Conservation (phyloP, 306 rosid species). For the Rubus idaeus region DNA sequence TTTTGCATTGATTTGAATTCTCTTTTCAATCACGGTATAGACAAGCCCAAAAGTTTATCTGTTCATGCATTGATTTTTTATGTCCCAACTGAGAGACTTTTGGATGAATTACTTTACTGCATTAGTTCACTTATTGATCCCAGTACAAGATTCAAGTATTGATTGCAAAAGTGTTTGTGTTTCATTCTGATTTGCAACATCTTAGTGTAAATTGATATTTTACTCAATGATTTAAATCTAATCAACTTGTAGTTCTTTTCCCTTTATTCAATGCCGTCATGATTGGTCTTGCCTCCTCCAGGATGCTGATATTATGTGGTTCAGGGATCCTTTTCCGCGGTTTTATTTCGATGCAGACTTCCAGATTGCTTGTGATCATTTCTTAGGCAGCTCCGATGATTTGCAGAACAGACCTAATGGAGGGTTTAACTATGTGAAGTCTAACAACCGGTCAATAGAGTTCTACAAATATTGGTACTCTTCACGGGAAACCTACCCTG, state of each 20-base stretch:
- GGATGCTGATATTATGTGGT: conserved; percentile 99
- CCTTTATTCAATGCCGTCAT: conserved; percentile 12
- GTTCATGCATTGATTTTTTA: neutral
- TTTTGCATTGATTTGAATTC: neutral
- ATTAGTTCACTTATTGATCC: neutral
- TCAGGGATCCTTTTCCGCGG: conserved; percentile 86
- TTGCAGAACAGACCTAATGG: conserved; percentile 83
- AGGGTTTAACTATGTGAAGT: conserved; percentile 82
- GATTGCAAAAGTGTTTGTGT: neutral
- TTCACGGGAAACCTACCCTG: conserved; percentile 72
- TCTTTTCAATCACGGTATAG: neutral
- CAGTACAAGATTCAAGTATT: neutral
- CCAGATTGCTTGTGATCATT: conserved; percentile 91
- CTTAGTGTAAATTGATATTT: neutral
- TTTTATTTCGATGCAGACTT: conserved; percentile 73
- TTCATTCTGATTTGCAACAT: neutral
- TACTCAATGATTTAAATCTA: neutral
- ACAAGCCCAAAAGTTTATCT: neutral
- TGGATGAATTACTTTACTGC: neutral
- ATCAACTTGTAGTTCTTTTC: conserved; percentile 11
- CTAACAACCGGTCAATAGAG: conserved; percentile 78
- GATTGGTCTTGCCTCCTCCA: conserved; percentile 34
- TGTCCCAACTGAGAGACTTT: neutral
- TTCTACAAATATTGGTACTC: conserved; percentile 86
- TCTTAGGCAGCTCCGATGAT: conserved; percentile 64